A percentile compares a stretch with the other conserved stretches of the same genome.
Evolutionary conservation across 2,329 filamentous ascomycete genomes (phyloP).

Genomic region (Cladophialophora psammophila): DNA sequence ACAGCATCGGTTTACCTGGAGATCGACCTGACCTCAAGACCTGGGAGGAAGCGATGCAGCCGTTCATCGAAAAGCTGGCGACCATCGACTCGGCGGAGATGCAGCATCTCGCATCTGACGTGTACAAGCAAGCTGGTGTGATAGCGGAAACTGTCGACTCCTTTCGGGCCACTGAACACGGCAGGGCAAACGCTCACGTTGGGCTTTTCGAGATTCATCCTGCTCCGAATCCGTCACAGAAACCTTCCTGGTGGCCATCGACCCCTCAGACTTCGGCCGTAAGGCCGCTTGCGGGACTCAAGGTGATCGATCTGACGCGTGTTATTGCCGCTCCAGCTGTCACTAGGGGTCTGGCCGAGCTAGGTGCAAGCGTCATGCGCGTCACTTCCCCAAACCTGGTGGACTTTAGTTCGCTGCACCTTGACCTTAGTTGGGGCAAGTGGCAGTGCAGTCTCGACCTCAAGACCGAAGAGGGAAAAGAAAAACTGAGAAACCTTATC

Average conservation of each 20-base stretch:
- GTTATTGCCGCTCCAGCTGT: conserved; percentile 56
- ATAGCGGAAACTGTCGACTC: conserved; percentile 50
- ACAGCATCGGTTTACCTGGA: conserved; percentile 47
- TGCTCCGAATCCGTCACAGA: conserved; percentile 22
- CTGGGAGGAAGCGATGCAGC: conserved; percentile 45
- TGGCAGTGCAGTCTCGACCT: conserved; percentile 67
- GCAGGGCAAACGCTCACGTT: conserved; percentile 52
- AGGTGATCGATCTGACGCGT: conserved; percentile 58
- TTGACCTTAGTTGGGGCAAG: conserved; percentile 76
- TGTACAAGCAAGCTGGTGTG: conserved; percentile 51
- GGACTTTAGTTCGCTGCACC: conserved; percentile 67
- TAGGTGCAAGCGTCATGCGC: conserved; percentile 58
- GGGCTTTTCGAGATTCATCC: conserved; percentile 51
- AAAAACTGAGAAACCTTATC: conserved; percentile 53
- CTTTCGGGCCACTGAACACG: conserved; percentile 50
- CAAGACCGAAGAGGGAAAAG: conserved; percentile 50
- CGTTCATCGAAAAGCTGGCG: conserved; percentile 47
- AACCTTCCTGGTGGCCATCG: conserved; percentile 34
- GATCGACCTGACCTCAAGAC: conserved; percentile 41
- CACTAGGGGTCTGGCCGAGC: conserved; percentile 52
- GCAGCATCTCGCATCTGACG: conserved; percentile 48
- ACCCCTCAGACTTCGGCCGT: conserved; percentile 42
- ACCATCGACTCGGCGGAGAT: conserved; percentile 47
- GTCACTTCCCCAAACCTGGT: conserved; percentile 53
- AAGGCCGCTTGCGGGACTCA: conserved; percentile 55